Base-by-base conservation (phyloP, 1,139 yeast species). In the Nakaseomyces uthaithaninus region DNA sequence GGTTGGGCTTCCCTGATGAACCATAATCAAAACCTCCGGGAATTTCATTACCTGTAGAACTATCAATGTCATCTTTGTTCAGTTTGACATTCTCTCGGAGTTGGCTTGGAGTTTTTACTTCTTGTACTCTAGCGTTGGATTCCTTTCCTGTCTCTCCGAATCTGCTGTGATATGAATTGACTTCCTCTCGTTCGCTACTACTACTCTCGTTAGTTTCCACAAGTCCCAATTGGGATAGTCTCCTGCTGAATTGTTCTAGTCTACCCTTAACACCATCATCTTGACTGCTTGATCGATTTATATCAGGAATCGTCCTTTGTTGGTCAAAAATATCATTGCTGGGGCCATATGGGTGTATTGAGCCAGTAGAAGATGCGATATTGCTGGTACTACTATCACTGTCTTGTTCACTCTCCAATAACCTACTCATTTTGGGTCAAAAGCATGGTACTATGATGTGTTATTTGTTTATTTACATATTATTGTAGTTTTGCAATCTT, bases 141-240 rank as follows among this genome's bases (percentile, higher is more conserved):
- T 34, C 10, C 28, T 23, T 16, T 11, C 8, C 22, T 12, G 16
- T 4, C 17, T 27, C 18, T 14, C 14, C 15, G 7, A 27, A 9
- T 10, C 22, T 4, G 11, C 33, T 28, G 6, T 28, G 22, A 28
- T 28, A 17, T 3, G 33, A 17, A 17, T 14, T 27, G 11, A 18
- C n/a, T n/a, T 26, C 24, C 5, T 23, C 36, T 11, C 18, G 17
- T 3, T 23, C 36, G 5, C 33, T 34, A 11, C 22, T 22, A n/a
- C 35, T 20, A 19, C 24, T 31, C 25, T 31, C 35, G 12, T 33
- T 24, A 6, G 37, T 33, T 7, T 24, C 37, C 5, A 43, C 54
- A 16, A 57, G 38, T 4, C 58, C 60, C 16, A 57, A 42, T 37
- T 49, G 49, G 3, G 55, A 50, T 6, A 57, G 42, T 23, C 53